Evolutionary conservation across 1,284 basidiomycete genomes (phyloP).

Genomic region (Macrocybe sp.): DNA sequence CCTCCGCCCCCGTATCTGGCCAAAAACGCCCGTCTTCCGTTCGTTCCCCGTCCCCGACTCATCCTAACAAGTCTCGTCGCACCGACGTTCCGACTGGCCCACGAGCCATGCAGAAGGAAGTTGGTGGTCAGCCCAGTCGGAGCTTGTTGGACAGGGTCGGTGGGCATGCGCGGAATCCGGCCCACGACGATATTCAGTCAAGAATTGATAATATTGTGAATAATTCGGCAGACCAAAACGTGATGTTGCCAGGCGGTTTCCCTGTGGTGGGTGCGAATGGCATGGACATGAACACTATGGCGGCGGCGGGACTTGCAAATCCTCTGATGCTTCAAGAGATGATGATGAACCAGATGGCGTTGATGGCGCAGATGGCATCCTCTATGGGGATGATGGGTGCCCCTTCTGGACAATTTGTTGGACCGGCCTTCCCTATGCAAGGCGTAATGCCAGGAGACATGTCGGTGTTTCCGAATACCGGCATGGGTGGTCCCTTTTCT

Average conservation of each 20-base stretch:
- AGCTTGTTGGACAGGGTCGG: constrained; percentile 75
- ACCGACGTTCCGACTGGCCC: constrained; percentile 75
- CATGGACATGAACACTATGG: constrained; percentile 55
- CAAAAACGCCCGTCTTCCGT: constrained; percentile 69
- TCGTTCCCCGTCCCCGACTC: constrained; percentile 69
- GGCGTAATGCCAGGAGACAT: constrained; percentile 51
- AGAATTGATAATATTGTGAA: constrained; percentile 74
- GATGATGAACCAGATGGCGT: constrained; percentile 82
- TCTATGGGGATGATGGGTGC: constrained; percentile 69
- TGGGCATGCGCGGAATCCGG: constrained; percentile 37
- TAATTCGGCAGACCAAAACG: constrained; percentile 43
- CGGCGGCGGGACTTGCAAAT: constrained; percentile 54
- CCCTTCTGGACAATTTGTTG: constrained; percentile 44
- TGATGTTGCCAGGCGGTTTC: constrained; percentile 56
- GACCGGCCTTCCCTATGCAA: constrained; percentile 52
- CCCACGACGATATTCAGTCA: constrained; percentile 68
- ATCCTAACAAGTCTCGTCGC: constrained; percentile 63
- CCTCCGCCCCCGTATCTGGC: constrained; percentile 42
- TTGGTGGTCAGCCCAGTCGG: constrained; percentile 26
- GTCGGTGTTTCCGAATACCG: constrained; percentile 39
- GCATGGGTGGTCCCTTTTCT: constrained; percentile 22
- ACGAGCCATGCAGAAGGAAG: constrained; percentile 69
- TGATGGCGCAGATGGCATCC: constrained; percentile 79
- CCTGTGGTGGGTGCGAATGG: constrained; percentile 43
- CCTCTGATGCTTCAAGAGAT: constrained; percentile 75